phyloP scores from a whole-genome alignment of 140 eudicot genomes.

The Stevia rebaudiana region DNA sequence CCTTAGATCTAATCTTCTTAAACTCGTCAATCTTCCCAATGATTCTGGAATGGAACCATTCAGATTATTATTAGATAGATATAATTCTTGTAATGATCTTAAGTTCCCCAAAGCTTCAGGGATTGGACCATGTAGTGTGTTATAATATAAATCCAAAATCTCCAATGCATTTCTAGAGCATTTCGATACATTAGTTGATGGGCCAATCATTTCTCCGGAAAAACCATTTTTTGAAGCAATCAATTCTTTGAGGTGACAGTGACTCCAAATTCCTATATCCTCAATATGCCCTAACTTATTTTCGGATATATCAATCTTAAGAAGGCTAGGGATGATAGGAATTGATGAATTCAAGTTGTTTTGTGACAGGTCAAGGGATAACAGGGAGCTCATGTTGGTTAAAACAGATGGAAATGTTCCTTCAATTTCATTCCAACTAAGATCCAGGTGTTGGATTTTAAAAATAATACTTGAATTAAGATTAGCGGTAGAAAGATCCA shows the following conservation, averaged over 20 bases:
- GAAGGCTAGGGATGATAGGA: constrained; percentile 13
- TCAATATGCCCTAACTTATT: neutral
- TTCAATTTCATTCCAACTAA: neutral
- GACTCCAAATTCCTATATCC: constrained; percentile 7
- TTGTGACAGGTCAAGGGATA: constrained; percentile 7
- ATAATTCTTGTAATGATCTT: neutral
- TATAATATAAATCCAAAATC: neutral
- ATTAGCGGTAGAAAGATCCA: neutral
- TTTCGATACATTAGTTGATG: neutral
- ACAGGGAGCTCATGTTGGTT: neutral
- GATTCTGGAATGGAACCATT: constrained; percentile 9
- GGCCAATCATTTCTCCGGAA: neutral
- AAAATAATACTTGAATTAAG: constrained; percentile 2
- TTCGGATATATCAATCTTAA: neutral
- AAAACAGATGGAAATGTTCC: neutral
- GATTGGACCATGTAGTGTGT: neutral
- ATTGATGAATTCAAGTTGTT: neutral
- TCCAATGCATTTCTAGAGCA: constrained; percentile 1
- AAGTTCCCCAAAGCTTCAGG: constrained; percentile 11
- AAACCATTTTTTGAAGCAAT: neutral
- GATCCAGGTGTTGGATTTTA: constrained; percentile 10
- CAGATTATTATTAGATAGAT: constrained; percentile 1
- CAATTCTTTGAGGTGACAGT: constrained; percentile 4
- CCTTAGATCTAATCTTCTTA: neutral
- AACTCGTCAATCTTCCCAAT: neutral